phyloP scores from a whole-genome alignment of 768 basidiomycete species.

The Tylopilus felleus region DNA sequence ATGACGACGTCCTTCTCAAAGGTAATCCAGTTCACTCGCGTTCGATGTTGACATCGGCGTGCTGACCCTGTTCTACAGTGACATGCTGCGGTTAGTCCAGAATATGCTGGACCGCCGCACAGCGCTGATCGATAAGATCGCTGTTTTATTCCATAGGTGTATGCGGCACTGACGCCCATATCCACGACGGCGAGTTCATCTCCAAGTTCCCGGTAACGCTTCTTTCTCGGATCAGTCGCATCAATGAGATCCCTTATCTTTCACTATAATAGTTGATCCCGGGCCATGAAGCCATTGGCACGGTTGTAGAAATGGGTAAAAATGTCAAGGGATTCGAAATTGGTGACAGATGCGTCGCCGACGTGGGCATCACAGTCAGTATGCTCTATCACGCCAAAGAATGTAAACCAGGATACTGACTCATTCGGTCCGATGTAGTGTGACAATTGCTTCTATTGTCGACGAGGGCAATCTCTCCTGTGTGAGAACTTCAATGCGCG shows the following conservation, averaged over 20 bases:
- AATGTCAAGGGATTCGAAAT: constrained; percentile 71
- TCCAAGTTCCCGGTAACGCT: constrained; percentile 50
- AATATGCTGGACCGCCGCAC: not conserved
- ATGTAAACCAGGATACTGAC: not conserved
- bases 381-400: not conserved
- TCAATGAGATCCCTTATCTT: constrained; percentile 20
- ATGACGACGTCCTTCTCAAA: constrained; percentile 75
- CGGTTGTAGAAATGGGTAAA: constrained; percentile 70
- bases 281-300: constrained; percentile 74
- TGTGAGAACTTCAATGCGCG: constrained; percentile 84
- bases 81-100: constrained; percentile 39
- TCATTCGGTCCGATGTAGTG: constrained; percentile 45
- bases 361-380: constrained; percentile 68
- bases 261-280: constrained; percentile 54
- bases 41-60: not conserved
- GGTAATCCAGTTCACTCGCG: constrained; percentile 35
- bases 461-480: constrained; percentile 74
- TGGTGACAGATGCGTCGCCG: constrained; percentile 84
- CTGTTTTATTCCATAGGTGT: constrained; percentile 37
- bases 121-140: not conserved
- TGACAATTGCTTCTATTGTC: constrained; percentile 83
- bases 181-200: constrained; percentile 65
- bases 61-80: constrained; percentile 29
- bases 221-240: constrained; percentile 14
- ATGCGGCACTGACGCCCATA: constrained; percentile 62